Evolutionary conservation across 2,329 filamentous ascomycete genomes (phyloP).

Genomic region (Fusarium oxysporum): DNA sequence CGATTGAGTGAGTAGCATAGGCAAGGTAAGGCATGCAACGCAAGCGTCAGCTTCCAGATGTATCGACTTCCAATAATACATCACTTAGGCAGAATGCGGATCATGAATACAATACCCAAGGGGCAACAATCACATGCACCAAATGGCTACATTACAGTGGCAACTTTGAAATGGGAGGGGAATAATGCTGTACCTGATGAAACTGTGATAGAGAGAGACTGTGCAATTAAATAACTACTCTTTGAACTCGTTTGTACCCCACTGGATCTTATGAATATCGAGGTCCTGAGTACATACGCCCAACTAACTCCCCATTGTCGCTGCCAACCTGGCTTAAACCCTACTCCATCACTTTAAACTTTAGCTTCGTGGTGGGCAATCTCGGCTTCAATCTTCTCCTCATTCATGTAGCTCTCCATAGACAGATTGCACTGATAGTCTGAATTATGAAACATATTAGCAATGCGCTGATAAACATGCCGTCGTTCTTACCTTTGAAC

Average conservation of each 20-base stretch:
- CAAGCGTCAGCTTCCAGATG: too few relatives aligned
- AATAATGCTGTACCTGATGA: rapidly evolving
- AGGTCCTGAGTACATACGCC: rapidly evolving
- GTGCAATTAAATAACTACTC: neutral
- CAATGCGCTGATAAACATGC: rapidly evolving
- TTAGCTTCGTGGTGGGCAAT: neutral
- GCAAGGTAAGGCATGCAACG: neutral
- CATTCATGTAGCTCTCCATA: constrained; percentile 6
- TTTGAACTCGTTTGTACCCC: neutral
- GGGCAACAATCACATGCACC: neutral
- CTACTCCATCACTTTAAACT: neutral
- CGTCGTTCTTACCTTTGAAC: neutral
- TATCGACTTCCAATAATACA: too few relatives aligned
- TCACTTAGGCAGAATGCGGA: too few relatives aligned
- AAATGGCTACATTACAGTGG: rapidly evolving
- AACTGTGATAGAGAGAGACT: rapidly evolving
- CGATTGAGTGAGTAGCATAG: neutral
- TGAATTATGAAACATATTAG: neutral
- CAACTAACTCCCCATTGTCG: rapidly evolving
- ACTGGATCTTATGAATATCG: rapidly evolving
- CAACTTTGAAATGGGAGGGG: rapidly evolving
- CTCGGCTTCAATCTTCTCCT: neutral
- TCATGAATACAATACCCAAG: too few relatives aligned
- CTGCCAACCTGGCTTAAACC: rapidly evolving
- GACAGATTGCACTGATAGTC: neutral